Base-by-base conservation (phyloP, 768 basidiomycete genomes). In the Coprinopsis strossmayeri region DNA sequence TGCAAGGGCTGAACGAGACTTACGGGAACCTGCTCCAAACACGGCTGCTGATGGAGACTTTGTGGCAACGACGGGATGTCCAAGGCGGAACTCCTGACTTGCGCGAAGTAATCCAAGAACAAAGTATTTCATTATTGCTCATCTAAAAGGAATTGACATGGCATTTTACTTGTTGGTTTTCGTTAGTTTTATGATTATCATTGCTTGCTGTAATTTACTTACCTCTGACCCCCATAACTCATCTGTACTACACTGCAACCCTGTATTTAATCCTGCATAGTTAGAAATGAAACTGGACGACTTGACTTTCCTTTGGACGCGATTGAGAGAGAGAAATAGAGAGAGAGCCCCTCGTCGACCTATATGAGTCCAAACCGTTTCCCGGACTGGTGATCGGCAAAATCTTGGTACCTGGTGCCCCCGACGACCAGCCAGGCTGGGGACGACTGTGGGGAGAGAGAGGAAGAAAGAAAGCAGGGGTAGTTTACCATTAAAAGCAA, bases 11-110 rank as follows among this genome's bases (percentile, higher is more conserved):
- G 51, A 77, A 84, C 56, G 72, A 73, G 54, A 72, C 69, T 53
- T 73, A 81, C 53, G 84, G 82, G 3, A 84, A 83, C 61, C 57
- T 78, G 38, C 69, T 74, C 55, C 79, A 81, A 52, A 73, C 75
- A 13, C 66, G 79, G 34, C 68, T 76, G 53, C 62, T 82, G 53
- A 81, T 87, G 78, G 81, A 87, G 59, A 71, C 75, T 1, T 71
- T 84, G 5, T 87, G 84, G 84, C 81, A 82, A 52, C 77, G 76
- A 52, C 73, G 84, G 34, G 82, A 84, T 57, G 70, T 70, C 37
- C 65, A 70, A 49, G 73, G 76, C 25, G 70, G 68, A 32, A 63
- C 70, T 15, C 72, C 80, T 44, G 81, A 84, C 63, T 72, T 86
- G 69, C 74, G 81, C 30, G 78, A 84, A 45, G 75, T 76, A 24